phyloP scores from a whole-genome alignment of 257 asterid genomes.

The Galeopsis tetrahit region DNA sequence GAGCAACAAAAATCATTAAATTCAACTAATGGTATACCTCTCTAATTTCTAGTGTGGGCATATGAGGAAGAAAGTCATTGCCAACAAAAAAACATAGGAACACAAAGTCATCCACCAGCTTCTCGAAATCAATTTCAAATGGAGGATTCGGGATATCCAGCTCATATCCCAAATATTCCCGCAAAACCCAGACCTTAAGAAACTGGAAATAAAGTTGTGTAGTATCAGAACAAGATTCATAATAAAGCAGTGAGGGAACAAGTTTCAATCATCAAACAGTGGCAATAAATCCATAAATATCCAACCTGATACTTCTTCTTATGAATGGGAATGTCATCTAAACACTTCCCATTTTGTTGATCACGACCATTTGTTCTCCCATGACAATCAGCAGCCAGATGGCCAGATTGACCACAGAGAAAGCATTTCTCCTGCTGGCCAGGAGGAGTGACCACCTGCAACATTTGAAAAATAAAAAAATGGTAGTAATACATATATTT shows the following conservation, averaged over 20 bases:
- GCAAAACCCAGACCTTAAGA: constrained; percentile 85
- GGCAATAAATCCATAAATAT: constrained; percentile 15
- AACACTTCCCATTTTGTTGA: constrained; percentile 51
- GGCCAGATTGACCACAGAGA: constrained; percentile 89
- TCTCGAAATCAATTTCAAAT: constrained; percentile 77
- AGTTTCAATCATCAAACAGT: constrained; percentile 29
- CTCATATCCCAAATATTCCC: constrained; percentile 90
- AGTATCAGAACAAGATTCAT: constrained; percentile 35
- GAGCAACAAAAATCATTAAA: constrained; percentile 2
- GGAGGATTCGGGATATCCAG: constrained; percentile 75
- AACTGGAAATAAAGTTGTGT: constrained; percentile 55
- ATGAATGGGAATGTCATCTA: constrained; percentile 67
- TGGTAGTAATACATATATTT: not conserved
- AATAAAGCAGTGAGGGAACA: constrained; percentile 22
- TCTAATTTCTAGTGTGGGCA: constrained; percentile 97
- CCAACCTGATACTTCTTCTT: constrained; percentile 93
- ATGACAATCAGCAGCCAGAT: constrained; percentile 81
- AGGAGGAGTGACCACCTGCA: constrained; percentile 77
- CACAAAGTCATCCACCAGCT: constrained; percentile 96
- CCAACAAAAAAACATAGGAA: constrained; percentile 94
- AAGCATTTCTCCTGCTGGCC: constrained; percentile 94
- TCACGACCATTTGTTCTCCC: constrained; percentile 47
- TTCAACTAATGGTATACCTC: constrained; percentile 64
- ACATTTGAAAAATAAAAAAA: constrained; percentile 28
- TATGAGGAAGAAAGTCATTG: constrained; percentile 98